These are phyloP conservation scores for Akebia trifoliata DNA, from an alignment of 164 flowering plant genomes.

Conservation along the genomic window DNA sequence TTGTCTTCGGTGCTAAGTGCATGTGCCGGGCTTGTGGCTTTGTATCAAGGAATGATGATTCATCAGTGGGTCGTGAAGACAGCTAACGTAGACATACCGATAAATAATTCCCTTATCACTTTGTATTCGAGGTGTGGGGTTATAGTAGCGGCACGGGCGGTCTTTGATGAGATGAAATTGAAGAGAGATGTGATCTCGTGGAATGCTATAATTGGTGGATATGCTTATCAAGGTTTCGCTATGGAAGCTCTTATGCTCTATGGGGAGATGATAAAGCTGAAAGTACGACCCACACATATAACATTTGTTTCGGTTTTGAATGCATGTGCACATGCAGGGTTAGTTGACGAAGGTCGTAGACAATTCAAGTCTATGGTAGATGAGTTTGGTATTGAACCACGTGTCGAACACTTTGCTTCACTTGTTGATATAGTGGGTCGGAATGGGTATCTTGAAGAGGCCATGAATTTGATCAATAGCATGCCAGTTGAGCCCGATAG, in stretches of 20 bases:
- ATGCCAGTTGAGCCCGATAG: constrained; percentile 13
- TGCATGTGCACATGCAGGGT: constrained; percentile 17
- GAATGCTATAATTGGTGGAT: constrained; percentile 17
- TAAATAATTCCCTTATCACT: constrained; percentile 12
- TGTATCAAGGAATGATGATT: constrained; percentile 9
- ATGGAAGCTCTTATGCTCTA: constrained; percentile 12
- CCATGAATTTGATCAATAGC: constrained; percentile 7
- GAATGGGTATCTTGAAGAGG: constrained; percentile 11
- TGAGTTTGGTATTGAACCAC: constrained; percentile 14
- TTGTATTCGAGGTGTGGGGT: constrained; percentile 15
- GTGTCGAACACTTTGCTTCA: constrained; percentile 13
- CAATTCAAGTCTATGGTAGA: constrained; percentile 11
- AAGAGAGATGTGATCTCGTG: constrained; percentile 15
- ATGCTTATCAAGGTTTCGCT: constrained; percentile 15
- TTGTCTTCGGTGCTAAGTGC: constrained; percentile 11
- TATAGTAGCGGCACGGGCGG: constrained; percentile 2
- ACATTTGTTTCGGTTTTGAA: constrained; percentile 13
- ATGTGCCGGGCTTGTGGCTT: constrained; percentile 10
- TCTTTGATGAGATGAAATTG: constrained; percentile 13
- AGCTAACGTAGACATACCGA: constrained; percentile 5
- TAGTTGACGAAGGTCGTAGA: constrained; percentile 14
- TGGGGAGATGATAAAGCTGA: constrained; percentile 11
- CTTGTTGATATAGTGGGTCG: constrained; percentile 15
- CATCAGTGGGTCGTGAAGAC: constrained; percentile 13
- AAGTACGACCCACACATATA: constrained; percentile 13